A percentile compares a stretch with the other conserved stretches of the same genome.
phyloP scores from a whole-genome alignment of 176 grass and related monocot genomes.

The Zoysia pacifica region DNA sequence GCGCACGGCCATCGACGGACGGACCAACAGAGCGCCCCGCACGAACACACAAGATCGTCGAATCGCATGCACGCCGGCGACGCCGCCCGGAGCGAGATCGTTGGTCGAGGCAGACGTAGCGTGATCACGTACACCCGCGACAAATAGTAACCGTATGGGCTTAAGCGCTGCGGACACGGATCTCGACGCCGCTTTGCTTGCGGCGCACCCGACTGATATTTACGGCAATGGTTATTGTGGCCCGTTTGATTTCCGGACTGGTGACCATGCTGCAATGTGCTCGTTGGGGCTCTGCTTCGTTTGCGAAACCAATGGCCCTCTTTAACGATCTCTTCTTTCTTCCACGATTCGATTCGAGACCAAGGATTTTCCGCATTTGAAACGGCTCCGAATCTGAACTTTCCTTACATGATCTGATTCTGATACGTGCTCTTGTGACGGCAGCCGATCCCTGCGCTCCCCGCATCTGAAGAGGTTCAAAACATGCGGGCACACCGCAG shows the following conservation, averaged over 20 bases:
- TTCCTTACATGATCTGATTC: neutral
- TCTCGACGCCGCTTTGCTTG: neutral
- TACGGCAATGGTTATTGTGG: neutral
- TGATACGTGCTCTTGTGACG: neutral
- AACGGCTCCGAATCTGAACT: neutral
- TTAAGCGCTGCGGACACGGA: neutral
- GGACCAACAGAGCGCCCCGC: too few species aligned
- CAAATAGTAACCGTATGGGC: neutral
- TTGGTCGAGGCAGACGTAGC: neutral
- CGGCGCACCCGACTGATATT: neutral
- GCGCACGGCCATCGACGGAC: neutral
- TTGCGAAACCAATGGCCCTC: too few species aligned
- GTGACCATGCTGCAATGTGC: too few species aligned
- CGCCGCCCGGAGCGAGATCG: neutral
- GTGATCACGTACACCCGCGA: neutral
- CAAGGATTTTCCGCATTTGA: neutral
- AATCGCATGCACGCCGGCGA: too few species aligned
- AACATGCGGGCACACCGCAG: neutral
- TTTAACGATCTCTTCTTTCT: too few species aligned
- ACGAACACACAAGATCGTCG: neutral
- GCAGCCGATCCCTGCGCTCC: neutral
- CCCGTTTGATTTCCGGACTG: neutral
- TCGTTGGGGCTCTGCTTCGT: too few species aligned
- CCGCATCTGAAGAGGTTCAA: slow-evolving; percentile 8
- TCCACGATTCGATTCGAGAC: too few species aligned